These are phyloP conservation scores for Cynanchum wilfordii DNA, from an alignment of 257 asterid genomes.

Conservation along the genomic window DNA sequence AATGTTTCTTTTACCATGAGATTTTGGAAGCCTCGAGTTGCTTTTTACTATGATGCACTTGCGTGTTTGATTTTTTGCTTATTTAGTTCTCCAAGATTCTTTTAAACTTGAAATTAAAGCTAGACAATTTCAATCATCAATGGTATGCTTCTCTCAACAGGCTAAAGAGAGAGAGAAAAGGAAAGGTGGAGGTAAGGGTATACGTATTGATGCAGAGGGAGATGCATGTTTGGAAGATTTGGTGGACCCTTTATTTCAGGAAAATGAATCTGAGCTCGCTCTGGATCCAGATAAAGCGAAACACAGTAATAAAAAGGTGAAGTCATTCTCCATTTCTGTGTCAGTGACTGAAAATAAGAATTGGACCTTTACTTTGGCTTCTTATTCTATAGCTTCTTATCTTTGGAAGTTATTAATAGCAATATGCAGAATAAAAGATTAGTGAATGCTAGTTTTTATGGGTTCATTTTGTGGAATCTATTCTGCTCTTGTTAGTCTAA, in stretches of 20 bases:
- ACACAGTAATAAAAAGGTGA: constrained; percentile 72
- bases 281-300: constrained; percentile 54
- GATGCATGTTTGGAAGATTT: constrained; percentile 80
- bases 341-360: not conserved
- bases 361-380: not conserved
- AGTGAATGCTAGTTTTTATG: not conserved
- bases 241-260: constrained; percentile 37
- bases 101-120: constrained; percentile 11
- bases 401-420: not conserved
- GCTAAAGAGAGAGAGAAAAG: constrained; percentile 91
- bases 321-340: not conserved
- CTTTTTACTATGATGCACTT: not conserved
- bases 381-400: not conserved
- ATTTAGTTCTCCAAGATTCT: not conserved
- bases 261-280: constrained; percentile 42
- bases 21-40: not conserved
- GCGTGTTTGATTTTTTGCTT: not conserved
- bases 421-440: not conserved
- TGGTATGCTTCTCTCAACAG: constrained; percentile 33
- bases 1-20: not conserved
- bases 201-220: constrained; percentile 87
- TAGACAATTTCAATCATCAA: constrained; percentile 1
- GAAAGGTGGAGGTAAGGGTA: constrained; percentile 71
- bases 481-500: not conserved
- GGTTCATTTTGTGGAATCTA: not conserved